Percentiles rank a stretch among this genome's conserved stretches.
These are phyloP conservation scores for Goniomonas avonlea DNA, from an alignment of 78 protist species.

Conservation along the genomic window DNA sequence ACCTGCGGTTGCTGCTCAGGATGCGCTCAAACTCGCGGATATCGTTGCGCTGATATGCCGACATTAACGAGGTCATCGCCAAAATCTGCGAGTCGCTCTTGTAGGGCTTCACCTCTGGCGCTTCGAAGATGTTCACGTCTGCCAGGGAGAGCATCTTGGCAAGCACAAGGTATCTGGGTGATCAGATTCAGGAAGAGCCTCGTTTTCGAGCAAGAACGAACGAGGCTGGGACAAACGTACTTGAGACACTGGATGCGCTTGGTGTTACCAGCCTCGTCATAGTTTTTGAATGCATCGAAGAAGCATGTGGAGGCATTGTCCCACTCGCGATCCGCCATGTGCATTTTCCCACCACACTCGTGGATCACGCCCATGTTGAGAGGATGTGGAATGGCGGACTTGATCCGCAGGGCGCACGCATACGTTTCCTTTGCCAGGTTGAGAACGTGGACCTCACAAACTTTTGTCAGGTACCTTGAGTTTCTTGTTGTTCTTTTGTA, in stretches of 20 bases:
- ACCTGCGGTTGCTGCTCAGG: slow-evolving; percentile 32
- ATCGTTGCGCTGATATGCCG: slow-evolving; percentile 68
- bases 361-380: slow-evolving; percentile 85
- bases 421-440: no score
- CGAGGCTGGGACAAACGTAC: neutral
- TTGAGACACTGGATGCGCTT: slow-evolving; percentile 81
- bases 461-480: slow-evolving; percentile 62
- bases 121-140: slow-evolving; percentile 84
- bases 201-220: no score
- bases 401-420: slow-evolving; percentile 45
- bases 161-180: slow-evolving; percentile 52
- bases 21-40: slow-evolving; percentile 73
- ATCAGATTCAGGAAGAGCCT: neutral
- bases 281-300: slow-evolving; percentile 88
- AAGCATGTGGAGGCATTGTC: neutral
- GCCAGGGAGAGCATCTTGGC: slow-evolving; percentile 80
- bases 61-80: slow-evolving; percentile 78
- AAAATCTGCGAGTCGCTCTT: slow-evolving; percentile 84
- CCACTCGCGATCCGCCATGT: slow-evolving; percentile 80
- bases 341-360: slow-evolving; percentile 90
- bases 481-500: slow-evolving; percentile 62
- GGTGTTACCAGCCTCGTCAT: slow-evolving; percentile 70
- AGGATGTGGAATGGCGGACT: slow-evolving; percentile 90
- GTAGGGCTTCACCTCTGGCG: slow-evolving; percentile 50
- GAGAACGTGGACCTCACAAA: no score